Conservation (phyloP, 768 basidiomycete species). For the Mycena sanguinolenta region DNA sequence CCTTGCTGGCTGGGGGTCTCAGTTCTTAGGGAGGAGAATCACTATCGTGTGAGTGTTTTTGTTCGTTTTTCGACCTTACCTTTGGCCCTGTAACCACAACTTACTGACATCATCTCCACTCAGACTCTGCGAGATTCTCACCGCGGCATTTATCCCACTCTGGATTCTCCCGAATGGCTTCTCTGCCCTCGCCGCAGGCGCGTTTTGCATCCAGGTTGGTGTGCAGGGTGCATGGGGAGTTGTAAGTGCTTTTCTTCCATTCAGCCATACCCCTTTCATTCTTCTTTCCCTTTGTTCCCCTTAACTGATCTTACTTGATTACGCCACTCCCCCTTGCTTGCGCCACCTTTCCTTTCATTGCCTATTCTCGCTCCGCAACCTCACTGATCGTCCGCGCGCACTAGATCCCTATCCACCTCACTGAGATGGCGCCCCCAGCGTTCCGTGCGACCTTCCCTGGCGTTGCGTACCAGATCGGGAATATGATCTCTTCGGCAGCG, state of each 20-base stretch:
- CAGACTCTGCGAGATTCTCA: slow-evolving; percentile 56
- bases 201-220: slow-evolving; percentile 78
- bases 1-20: slow-evolving; percentile 54
- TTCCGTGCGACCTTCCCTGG: slow-evolving; percentile 81
- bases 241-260: slow-evolving; percentile 51
- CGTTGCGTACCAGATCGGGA: slow-evolving; percentile 71
- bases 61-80: slow-evolving; percentile 7
- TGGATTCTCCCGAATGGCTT: slow-evolving; percentile 76
- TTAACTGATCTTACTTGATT: slow-evolving; percentile 4
- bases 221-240: slow-evolving; percentile 82
- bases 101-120: slow-evolving; percentile 1
- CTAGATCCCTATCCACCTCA: slow-evolving; percentile 73
- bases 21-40: slow-evolving; percentile 84
- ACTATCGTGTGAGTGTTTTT: slow-evolving; percentile 70
- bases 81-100: not conserved
- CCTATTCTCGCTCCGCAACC: slow-evolving; percentile 1
- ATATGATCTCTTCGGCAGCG: slow-evolving; percentile 70
- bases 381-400: slow-evolving; percentile 16
- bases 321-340: slow-evolving; percentile 4
- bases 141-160: slow-evolving; percentile 66
- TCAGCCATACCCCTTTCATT: not conserved
- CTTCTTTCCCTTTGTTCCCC: slow-evolving; percentile 6
- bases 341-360: slow-evolving; percentile 3
- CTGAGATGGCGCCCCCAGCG: slow-evolving; percentile 77
- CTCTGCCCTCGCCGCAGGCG: slow-evolving; percentile 69